These are phyloP conservation scores for Globisporangium orthogonon DNA, from an alignment of 352 stramenopile species.

Conservation along the genomic window DNA sequence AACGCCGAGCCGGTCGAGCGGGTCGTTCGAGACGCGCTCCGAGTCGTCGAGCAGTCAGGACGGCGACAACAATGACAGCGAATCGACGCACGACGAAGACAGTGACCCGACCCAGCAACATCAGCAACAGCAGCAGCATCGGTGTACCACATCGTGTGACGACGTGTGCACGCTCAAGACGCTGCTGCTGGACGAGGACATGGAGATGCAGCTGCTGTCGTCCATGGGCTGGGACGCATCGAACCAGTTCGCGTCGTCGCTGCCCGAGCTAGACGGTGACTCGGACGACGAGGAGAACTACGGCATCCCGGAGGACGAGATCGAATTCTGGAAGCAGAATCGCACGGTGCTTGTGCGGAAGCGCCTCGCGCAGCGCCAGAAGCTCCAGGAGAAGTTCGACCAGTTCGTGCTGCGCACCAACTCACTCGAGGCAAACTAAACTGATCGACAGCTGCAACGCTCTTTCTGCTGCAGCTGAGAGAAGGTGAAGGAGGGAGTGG, in stretches of 20 bases:
- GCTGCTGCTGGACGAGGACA: conserved; percentile 55
- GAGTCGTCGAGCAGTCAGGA: conserved; percentile 23
- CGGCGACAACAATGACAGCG: conserved; percentile 22
- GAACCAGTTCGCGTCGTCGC: conserved; percentile 48
- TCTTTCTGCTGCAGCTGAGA: too few species aligned
- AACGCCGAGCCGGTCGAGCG: conserved; percentile 8
- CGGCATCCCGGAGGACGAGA: conserved; percentile 80
- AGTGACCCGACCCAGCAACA: conserved; percentile 17
- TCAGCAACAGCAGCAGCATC: conserved; percentile 18
- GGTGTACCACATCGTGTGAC: conserved; percentile 48
- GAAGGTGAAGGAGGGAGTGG: too few species aligned
- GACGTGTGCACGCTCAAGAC: conserved; percentile 37
- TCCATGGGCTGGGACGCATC: conserved; percentile 80
- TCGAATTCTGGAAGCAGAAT: conserved; percentile 85
- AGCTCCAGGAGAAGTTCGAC: conserved; percentile 83
- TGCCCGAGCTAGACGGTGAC: conserved; percentile 64
- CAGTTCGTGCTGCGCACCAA: conserved; percentile 74
- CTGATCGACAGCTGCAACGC: too few species aligned
- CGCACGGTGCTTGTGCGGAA: conserved; percentile 63
- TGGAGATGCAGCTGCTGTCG: conserved; percentile 75
- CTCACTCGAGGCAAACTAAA: conserved; percentile 22
- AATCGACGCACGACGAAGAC: conserved; percentile 23
- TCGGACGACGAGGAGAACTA: conserved; percentile 76
- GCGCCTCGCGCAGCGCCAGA: conserved; percentile 73
- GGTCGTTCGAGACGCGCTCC: conserved; percentile 32